phyloP scores from a whole-genome alignment of 2,329 filamentous ascomycete species.

The Mycogone perniciosa region DNA sequence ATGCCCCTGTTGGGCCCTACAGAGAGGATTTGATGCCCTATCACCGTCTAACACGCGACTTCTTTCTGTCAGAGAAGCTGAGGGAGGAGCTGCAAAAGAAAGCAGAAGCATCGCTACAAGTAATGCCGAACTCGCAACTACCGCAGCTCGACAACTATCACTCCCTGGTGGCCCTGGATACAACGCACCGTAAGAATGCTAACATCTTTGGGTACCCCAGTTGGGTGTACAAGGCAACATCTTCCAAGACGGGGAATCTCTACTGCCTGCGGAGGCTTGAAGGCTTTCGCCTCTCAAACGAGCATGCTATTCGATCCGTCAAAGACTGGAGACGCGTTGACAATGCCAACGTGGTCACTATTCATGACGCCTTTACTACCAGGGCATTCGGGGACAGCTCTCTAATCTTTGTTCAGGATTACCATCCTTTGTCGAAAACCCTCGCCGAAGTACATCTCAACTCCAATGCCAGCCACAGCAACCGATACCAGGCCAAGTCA shows the following conservation, averaged over 20 bases:
- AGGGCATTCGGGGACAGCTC: conserved; percentile 91
- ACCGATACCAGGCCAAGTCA: conserved; percentile 38
- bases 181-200: conserved; percentile 68
- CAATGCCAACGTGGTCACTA: conserved; percentile 74
- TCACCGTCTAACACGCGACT: conserved; percentile 80
- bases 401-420: conserved; percentile 88
- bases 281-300: conserved; percentile 81
- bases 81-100: conserved; percentile 88
- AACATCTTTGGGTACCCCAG: conserved; percentile 80
- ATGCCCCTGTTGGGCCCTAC: conserved; percentile 79
- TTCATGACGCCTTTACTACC: conserved; percentile 90
- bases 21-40: conserved; percentile 76
- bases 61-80: conserved; percentile 82
- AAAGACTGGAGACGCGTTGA: conserved; percentile 84
- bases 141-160: conserved; percentile 84
- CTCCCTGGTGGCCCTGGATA: conserved; percentile 84
- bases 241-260: conserved; percentile 79
- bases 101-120: conserved; percentile 75
- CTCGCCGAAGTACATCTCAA: conserved; percentile 74
- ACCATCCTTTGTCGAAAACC: conserved; percentile 85
- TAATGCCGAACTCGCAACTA: conserved; percentile 69
- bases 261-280: conserved; percentile 84
- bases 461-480: conserved; percentile 33
- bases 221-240: conserved; percentile 93
- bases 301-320: conserved; percentile 78